Evolutionary conservation across 2,329 filamentous ascomycete genomes (phyloP).

Genomic region (Colletotrichum tamarilloi): DNA sequence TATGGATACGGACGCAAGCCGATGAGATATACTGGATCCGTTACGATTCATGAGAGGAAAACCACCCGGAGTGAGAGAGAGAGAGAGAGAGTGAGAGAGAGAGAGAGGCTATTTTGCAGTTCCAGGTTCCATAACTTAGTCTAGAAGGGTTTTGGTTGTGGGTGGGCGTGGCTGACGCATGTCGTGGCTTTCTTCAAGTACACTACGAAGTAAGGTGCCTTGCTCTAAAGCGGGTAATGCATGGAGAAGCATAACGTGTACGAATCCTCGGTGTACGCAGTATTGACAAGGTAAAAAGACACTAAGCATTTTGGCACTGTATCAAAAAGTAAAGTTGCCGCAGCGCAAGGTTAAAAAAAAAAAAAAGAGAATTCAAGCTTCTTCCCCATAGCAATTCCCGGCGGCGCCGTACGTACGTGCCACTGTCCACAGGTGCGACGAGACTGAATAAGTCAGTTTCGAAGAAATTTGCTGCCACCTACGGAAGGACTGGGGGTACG

Average conservation of each 20-base stretch:
- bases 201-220: too few species aligned
- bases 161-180: background rate
- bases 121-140: background rate
- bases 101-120: background rate
- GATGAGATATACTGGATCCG: background rate
- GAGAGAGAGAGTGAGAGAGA: too few species aligned
- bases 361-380: slow-evolving; percentile 6
- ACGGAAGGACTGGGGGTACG: background rate
- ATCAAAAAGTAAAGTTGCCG: background rate
- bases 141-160: too few species aligned
- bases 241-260: background rate
- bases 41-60: background rate
- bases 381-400: slow-evolving; percentile 1
- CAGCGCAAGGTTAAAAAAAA: background rate
- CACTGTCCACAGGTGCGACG: background rate
- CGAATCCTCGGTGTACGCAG: background rate
- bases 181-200: background rate
- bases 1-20: too few species aligned
- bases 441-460: background rate
- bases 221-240: background rate
- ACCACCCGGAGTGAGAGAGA: background rate
- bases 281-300: background rate
- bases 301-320: background rate
- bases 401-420: background rate
- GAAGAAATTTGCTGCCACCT: slow-evolving; percentile 5